phyloP scores from a whole-genome alignment of 306 rosid genomes.

The Lotus japonicus region DNA sequence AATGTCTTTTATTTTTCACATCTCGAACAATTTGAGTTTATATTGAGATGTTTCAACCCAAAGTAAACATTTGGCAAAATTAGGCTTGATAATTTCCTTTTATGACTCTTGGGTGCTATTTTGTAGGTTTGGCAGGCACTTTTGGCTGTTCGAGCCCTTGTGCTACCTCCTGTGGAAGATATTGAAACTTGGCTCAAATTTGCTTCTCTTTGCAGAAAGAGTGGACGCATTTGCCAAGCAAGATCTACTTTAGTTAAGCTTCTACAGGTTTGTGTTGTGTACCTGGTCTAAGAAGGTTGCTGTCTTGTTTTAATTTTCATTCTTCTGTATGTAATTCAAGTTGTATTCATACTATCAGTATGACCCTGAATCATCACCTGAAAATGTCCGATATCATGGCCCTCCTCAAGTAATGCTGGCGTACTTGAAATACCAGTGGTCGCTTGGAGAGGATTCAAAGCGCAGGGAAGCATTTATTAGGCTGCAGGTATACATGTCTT shows the following conservation, averaged over 20 bases:
- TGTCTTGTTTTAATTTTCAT: not conserved
- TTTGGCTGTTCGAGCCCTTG: conserved; percentile 83
- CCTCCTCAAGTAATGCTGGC: conserved; percentile 95
- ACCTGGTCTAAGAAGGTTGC: conserved; percentile 17
- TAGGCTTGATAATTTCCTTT: conserved; percentile 8
- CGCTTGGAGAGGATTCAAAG: conserved; percentile 91
- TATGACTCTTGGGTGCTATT: conserved; percentile 21
- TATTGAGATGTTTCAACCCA: conserved; percentile 8
- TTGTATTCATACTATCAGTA: conserved; percentile 40
- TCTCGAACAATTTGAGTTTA: not conserved
- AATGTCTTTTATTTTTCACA: not conserved
- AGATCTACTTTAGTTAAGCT: conserved; percentile 90
- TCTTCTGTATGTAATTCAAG: conserved; percentile 1
- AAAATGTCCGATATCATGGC: conserved; percentile 69
- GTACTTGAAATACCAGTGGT: conserved; percentile 88
- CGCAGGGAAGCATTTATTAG: conserved; percentile 92
- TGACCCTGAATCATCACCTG: conserved; percentile 83
- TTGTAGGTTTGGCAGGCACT: conserved; percentile 86
- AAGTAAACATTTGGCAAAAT: conserved; percentile 1
- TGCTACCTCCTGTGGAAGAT: conserved; percentile 90
- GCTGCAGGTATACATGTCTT: conserved; percentile 64
- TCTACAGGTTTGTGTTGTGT: conserved; percentile 61
- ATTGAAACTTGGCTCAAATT: conserved; percentile 93
- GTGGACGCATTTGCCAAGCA: conserved; percentile 79
- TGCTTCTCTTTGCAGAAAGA: conserved; percentile 83